Evolutionary conservation across 202 grass and related monocot species (phyloP).

Genomic region (Alloteropsis angusta): DNA sequence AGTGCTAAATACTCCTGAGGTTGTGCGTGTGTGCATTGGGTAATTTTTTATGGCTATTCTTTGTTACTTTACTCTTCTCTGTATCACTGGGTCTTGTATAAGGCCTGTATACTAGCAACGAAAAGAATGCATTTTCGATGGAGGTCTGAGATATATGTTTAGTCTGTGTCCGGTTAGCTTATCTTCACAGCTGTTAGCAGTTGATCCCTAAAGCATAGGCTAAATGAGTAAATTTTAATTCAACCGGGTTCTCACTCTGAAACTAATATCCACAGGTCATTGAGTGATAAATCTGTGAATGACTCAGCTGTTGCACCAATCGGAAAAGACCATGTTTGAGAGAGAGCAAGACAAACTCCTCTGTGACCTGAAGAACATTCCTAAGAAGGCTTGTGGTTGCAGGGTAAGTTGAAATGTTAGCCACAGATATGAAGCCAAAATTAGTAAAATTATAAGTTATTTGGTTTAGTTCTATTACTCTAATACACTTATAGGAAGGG

Average conservation of each 20-base stretch:
- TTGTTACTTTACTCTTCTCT: not conserved
- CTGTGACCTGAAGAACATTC: constrained; percentile 83
- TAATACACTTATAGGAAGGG: no score
- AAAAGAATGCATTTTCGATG: no score
- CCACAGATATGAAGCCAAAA: no score
- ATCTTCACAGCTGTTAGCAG: no score
- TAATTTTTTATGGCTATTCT: constrained; percentile 34
- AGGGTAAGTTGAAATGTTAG: constrained; percentile 28
- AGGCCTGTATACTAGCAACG: no score
- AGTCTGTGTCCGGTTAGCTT: no score
- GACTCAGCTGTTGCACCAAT: constrained; percentile 73
- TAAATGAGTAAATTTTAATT: no score
- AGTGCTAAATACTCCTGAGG: constrained; percentile 96
- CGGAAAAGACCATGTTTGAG: constrained; percentile 87
- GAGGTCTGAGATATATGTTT: no score
- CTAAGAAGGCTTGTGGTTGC: constrained; percentile 87
- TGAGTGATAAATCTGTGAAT: constrained; percentile 92
- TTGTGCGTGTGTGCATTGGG: constrained; percentile 89
- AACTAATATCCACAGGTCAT: constrained; percentile 40
- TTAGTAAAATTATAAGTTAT: no score
- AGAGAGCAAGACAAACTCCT: constrained; percentile 90
- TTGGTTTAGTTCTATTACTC: no score
- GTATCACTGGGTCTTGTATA: no score
- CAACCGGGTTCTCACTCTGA: not conserved
- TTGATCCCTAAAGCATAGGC: no score